Conservation (phyloP, 805 yeast genomes). For the Yamadazyma olivae region DNA sequence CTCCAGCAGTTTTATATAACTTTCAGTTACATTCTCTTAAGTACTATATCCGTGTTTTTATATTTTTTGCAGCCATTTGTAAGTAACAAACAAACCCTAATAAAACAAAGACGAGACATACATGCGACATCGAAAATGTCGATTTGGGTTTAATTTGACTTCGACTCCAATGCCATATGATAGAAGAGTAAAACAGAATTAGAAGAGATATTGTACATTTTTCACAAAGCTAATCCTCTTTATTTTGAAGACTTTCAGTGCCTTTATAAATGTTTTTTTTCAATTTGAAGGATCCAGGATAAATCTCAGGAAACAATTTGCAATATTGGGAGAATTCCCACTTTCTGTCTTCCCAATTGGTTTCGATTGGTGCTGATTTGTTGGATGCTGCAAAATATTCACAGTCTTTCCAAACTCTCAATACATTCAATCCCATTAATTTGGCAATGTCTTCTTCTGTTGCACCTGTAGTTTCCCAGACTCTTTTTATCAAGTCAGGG, state of each 20-base stretch:
- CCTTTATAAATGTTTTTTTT: background rate
- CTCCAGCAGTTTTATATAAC: too few species aligned
- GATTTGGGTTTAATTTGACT: too few species aligned
- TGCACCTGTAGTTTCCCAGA: conserved; percentile 32
- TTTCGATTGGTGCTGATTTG: conserved; percentile 28
- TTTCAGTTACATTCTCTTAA: too few species aligned
- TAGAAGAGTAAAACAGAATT: too few species aligned
- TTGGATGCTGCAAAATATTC: conserved; percentile 22
- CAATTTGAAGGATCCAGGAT: conserved; percentile 13
- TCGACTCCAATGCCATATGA: too few species aligned
- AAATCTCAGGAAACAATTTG: conserved; percentile 35
- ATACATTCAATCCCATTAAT: conserved; percentile 44
- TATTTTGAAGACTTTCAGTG: background rate
- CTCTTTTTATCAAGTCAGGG: conserved; percentile 40
- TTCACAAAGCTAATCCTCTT: too few species aligned
- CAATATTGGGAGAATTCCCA: conserved; percentile 39
- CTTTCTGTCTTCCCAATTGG: conserved; percentile 39
- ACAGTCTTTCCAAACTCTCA: conserved; percentile 46
- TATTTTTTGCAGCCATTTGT: too few species aligned
- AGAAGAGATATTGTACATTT: too few species aligned
- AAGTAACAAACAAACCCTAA: too few species aligned
- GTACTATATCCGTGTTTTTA: too few species aligned
- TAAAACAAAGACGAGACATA: too few species aligned
- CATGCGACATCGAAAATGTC: too few species aligned
- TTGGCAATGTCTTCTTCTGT: conserved; percentile 42